These are phyloP conservation scores for Pyrenochaeta sp. DNA, from an alignment of 2,329 filamentous ascomycete species.

Conservation along the genomic window DNA sequence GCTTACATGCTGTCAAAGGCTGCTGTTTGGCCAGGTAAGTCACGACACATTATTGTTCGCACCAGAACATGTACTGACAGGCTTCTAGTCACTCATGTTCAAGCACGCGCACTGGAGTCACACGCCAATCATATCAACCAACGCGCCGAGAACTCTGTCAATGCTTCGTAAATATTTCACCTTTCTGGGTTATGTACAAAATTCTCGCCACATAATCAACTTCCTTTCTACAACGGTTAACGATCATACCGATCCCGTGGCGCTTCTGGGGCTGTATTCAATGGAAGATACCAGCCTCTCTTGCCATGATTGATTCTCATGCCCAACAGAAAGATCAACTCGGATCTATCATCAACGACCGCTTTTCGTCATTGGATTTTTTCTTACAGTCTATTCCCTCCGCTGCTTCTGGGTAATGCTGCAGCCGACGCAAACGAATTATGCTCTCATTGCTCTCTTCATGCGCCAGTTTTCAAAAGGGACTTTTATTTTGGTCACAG, in stretches of 20 bases:
- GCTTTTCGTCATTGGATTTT: not conserved
- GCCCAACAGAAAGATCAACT: not conserved
- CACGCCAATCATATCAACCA: constrained; percentile 71
- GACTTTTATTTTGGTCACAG: not conserved
- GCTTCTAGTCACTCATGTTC: constrained; percentile 69
- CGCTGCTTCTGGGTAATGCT: not conserved
- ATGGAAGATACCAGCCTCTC: not conserved
- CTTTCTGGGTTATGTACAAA: constrained; percentile 28
- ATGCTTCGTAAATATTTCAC: constrained; percentile 36
- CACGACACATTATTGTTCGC: not conserved
- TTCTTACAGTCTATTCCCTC: not conserved
- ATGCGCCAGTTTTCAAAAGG: not conserved
- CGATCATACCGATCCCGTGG: not conserved
- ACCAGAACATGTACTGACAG: constrained; percentile 30
- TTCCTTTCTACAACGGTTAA: not conserved
- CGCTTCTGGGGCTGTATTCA: not conserved
- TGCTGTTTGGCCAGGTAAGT: constrained; percentile 89
- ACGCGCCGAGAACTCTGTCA: constrained; percentile 61
- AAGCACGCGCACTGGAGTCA: constrained; percentile 71
- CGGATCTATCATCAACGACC: not conserved
- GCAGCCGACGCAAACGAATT: not conserved
- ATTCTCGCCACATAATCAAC: constrained; percentile 2
- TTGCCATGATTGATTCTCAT: not conserved
- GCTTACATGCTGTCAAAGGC: constrained; percentile 88
- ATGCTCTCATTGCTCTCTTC: not conserved